These are phyloP conservation scores for Scenedesmus sp. DNA, from an alignment of 163 green algal species.

Conservation along the genomic window DNA sequence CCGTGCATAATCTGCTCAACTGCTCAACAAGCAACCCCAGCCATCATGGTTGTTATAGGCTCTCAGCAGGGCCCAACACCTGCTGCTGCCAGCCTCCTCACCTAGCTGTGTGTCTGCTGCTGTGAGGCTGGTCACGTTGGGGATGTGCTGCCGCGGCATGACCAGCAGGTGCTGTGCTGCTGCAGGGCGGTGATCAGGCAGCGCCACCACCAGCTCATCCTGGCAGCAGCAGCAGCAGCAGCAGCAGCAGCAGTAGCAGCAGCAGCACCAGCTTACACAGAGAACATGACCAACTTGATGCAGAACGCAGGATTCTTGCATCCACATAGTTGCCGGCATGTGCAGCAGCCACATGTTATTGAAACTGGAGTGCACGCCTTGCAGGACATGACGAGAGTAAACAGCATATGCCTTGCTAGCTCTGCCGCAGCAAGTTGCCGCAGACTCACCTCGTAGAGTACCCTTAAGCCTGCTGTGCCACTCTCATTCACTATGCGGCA, in stretches of 20 bases:
- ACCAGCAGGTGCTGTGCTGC: conserved; percentile 35
- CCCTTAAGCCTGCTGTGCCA: not conserved
- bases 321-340: too few relatives aligned
- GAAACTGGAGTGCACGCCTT: not conserved
- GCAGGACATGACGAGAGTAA: not conserved
- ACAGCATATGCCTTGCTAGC: not conserved
- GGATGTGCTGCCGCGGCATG: conserved; percentile 7
- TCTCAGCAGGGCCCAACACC: too few relatives aligned
- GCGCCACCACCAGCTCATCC: conserved; percentile 24
- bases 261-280: too few relatives aligned
- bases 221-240: not conserved
- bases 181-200: conserved; percentile 21
- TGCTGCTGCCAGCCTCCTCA: not conserved
- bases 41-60: not conserved
- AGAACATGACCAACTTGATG: not conserved
- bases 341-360: not conserved
- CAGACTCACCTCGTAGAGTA: conserved; percentile 16
- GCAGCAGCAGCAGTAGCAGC: not conserved
- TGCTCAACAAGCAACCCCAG: too few relatives aligned
- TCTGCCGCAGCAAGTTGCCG: too few relatives aligned
- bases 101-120: conserved; percentile 17
- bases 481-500: not conserved
- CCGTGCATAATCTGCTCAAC: too few relatives aligned
- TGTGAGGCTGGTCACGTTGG: conserved; percentile 18
- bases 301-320: not conserved